Conservation (phyloP, 306 rosid genomes). For the Prunus campanulata region DNA sequence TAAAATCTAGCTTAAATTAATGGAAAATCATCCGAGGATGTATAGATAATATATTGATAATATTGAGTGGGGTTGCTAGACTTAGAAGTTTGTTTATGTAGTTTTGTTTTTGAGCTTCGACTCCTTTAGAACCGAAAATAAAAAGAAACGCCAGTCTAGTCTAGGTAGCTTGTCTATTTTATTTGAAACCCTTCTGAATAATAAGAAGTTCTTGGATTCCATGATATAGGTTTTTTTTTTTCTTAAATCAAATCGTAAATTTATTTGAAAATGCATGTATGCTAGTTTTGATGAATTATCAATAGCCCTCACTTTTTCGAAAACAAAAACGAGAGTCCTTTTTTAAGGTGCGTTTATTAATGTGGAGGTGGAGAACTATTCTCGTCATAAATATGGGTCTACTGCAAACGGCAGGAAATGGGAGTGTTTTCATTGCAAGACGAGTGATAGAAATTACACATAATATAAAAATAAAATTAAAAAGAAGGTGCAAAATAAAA, state of each 20-base stretch:
- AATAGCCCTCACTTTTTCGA: background rate
- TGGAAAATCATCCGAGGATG: too few species aligned
- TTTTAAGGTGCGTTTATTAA: background rate
- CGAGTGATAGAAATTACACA: background rate
- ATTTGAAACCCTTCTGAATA: background rate
- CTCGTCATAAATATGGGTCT: constrained; percentile 5
- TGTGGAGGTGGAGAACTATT: background rate
- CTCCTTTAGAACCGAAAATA: too few species aligned
- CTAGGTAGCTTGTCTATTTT: background rate
- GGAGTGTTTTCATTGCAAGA: background rate
- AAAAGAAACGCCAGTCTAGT: background rate
- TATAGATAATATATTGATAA: too few species aligned
- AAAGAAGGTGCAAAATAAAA: background rate
- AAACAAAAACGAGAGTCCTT: background rate
- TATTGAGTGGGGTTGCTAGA: too few species aligned
- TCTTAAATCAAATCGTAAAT: too few species aligned
- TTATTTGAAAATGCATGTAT: too few species aligned
- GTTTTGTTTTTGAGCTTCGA: too few species aligned
- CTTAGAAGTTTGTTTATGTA: too few species aligned
- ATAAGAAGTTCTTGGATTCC: background rate
- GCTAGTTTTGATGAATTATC: too few species aligned
- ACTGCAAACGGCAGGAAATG: background rate
- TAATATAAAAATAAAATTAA: background rate
- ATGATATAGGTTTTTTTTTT: too few species aligned
- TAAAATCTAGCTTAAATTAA: too few species aligned